These are phyloP conservation scores for Dryas drummondii DNA, from an alignment of 306 rosid species.

Conservation along the genomic window DNA sequence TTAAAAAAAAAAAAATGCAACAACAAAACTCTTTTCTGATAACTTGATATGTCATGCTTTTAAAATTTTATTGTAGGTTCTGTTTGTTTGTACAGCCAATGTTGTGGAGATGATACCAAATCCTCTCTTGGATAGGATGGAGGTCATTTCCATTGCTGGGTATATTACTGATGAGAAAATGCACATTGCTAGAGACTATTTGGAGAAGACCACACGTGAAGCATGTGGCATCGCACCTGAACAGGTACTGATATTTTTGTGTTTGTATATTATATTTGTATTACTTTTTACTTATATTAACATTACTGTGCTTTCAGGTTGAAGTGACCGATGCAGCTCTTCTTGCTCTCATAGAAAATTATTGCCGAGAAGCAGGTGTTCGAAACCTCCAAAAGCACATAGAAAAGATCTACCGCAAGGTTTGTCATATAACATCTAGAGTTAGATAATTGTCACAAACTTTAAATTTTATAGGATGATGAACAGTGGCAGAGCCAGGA, in stretches of 20 bases:
- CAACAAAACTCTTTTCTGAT: background rate
- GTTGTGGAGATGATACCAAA: slow-evolving; percentile 92
- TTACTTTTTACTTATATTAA: background rate
- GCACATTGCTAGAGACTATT: slow-evolving; percentile 94
- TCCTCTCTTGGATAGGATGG: slow-evolving; percentile 95
- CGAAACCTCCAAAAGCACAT: slow-evolving; percentile 92
- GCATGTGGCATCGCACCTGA: slow-evolving; percentile 86
- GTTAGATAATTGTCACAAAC: slow-evolving; percentile 13
- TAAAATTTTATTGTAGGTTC: slow-evolving; percentile 71
- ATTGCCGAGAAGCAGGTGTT: slow-evolving; percentile 90
- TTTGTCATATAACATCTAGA: slow-evolving; percentile 27
- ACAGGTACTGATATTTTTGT: slow-evolving; percentile 48
- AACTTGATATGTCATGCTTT: slow-evolving; percentile 15
- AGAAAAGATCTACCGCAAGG: slow-evolving; percentile 93
- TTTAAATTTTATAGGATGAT: background rate
- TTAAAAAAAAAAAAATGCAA: too few species aligned
- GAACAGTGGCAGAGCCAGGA: too few species aligned
- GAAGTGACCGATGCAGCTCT: slow-evolving; percentile 87
- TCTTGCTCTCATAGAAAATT: slow-evolving; percentile 78
- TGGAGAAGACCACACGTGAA: slow-evolving; percentile 87
- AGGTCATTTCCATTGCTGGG: slow-evolving; percentile 87
- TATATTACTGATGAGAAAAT: slow-evolving; percentile 95
- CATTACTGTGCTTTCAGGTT: slow-evolving; percentile 48
- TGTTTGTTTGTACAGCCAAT: slow-evolving; percentile 96
- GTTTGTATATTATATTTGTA: background rate